Evolutionary conservation across 257 asterid species (phyloP), one percentile per base, ranked within the genome.

Genomic region (Ehretia macrophylla): DNA sequence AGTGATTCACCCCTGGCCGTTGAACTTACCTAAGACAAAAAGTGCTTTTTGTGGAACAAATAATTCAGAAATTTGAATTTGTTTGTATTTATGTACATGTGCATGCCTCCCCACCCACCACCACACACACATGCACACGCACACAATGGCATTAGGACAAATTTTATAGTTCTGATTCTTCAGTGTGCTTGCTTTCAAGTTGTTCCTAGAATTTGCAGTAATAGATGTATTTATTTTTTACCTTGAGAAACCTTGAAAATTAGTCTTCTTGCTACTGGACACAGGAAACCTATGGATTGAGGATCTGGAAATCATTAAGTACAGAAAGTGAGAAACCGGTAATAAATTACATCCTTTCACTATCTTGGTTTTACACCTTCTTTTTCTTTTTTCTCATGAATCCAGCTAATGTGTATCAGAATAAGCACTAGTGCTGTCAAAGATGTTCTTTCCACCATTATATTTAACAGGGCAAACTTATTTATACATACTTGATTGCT

Each of bases 321-420:
- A 69, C 85, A 62, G 93, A 78, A 17, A 77, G 68, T 60, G 74
- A 68, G 61, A 75, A 72, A 54, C 81, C 75, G 93, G 90, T 82
- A 82, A 39, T 32, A 44, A 56, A 52, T 56, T 60, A 3, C 12
- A 51, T 65, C 16, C 52, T 46, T 42, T 54, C 1, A 22, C 10
- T 16, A 21, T 52, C 1, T 20, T 21, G 21, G 11, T 16, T 19
- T 16, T 32, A 4, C 8, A 0, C 13, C 14, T 38, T 32, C 2
- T 16, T 45, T 19, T 22, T 46, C 6, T 45, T 17, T 27, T 5
- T 49, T 12, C 54, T n/a, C n/a, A 16, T 49, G 47, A 19, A 49
- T n/a, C 35, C 23, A 17, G 17, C 22, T 16, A 16, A 19, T 47
- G n/a, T 12, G 20, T 6, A 17, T 47, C 18, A 44, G 45, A 51